Percentiles rank a stretch among this genome's conserved stretches.
Evolutionary conservation across 192 early-diverging fungal species (phyloP).

Genomic region (Podila horticola): DNA sequence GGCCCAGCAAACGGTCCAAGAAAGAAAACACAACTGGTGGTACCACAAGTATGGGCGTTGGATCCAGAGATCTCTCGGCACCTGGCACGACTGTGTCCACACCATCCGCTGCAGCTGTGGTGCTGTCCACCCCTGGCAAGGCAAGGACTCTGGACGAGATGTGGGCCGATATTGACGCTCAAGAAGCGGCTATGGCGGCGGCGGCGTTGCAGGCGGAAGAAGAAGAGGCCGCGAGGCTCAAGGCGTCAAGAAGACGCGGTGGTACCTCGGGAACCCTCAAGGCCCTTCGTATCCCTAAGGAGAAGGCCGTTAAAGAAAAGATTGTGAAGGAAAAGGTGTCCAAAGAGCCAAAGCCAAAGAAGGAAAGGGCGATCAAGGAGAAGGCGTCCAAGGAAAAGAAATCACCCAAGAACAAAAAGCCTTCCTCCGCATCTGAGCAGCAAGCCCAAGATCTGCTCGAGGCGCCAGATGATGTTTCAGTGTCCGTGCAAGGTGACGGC

Average conservation of each 20-base stretch:
- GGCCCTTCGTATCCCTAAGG: neutral
- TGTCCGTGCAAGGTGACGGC: too few species aligned
- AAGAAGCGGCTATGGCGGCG: conserved; percentile 4
- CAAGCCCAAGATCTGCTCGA: too few species aligned
- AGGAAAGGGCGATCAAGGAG: neutral
- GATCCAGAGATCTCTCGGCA: conserved; percentile 10
- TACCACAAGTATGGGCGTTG: neutral
- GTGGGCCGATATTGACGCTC: conserved; percentile 32
- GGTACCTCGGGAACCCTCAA: neutral
- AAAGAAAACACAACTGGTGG: conserved; percentile 14
- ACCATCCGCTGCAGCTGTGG: conserved; percentile 12
- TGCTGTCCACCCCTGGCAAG: conserved; percentile 11
- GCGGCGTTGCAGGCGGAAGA: neutral
- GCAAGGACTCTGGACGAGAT: conserved; percentile 34
- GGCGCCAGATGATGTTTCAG: too few species aligned
- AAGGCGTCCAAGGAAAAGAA: neutral
- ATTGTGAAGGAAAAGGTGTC: neutral
- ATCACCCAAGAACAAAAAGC: too few species aligned
- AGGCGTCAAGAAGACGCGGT: neutral
- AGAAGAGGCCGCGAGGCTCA: neutral
- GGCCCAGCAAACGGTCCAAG: conserved; percentile 25
- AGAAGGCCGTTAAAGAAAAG: neutral
- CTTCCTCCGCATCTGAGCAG: too few species aligned
- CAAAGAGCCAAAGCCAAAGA: conserved; percentile 2
- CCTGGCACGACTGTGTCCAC: conserved; percentile 6